phyloP scores from a whole-genome alignment of 1,284 basidiomycete genomes.

The Cerrena zonata region DNA sequence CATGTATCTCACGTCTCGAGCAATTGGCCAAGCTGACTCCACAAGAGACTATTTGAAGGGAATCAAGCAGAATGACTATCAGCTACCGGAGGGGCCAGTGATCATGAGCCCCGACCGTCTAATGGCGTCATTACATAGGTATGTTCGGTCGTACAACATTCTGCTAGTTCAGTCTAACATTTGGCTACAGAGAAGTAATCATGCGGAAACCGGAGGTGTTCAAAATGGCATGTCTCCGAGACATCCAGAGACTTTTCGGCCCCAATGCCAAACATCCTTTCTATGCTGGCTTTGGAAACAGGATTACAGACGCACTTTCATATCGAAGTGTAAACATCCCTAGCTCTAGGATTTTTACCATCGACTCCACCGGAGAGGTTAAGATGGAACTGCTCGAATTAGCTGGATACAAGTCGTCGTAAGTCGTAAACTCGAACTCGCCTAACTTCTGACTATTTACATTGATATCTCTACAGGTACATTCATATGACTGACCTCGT shows the following conservation, averaged over 20 bases:
- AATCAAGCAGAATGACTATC: constrained; percentile 92
- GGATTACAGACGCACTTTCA: constrained; percentile 95
- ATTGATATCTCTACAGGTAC: constrained; percentile 44
- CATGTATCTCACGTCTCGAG: constrained; percentile 95
- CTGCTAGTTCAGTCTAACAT: background rate
- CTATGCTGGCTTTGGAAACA: constrained; percentile 97
- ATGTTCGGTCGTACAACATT: constrained; percentile 20
- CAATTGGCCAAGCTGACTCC: constrained; percentile 96
- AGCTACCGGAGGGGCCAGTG: constrained; percentile 94
- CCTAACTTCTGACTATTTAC: background rate
- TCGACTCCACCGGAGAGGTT: constrained; percentile 91
- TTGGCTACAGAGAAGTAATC: constrained; percentile 76
- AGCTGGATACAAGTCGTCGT: constrained; percentile 95
- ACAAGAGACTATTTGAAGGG: constrained; percentile 93
- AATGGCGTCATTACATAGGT: constrained; percentile 93
- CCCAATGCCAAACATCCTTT: constrained; percentile 72
- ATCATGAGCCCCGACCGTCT: constrained; percentile 98
- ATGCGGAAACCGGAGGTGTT: constrained; percentile 98
- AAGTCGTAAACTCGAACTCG: constrained; percentile 27
- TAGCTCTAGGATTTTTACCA: constrained; percentile 94
- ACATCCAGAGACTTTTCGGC: constrained; percentile 91
- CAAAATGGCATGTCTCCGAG: constrained; percentile 98
- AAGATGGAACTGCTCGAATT: constrained; percentile 95
- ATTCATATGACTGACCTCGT: constrained; percentile 98
- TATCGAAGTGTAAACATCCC: constrained; percentile 95